phyloP scores from a whole-genome alignment of 2,329 filamentous ascomycete genomes.

The Penicillium psychrosexuale region DNA sequence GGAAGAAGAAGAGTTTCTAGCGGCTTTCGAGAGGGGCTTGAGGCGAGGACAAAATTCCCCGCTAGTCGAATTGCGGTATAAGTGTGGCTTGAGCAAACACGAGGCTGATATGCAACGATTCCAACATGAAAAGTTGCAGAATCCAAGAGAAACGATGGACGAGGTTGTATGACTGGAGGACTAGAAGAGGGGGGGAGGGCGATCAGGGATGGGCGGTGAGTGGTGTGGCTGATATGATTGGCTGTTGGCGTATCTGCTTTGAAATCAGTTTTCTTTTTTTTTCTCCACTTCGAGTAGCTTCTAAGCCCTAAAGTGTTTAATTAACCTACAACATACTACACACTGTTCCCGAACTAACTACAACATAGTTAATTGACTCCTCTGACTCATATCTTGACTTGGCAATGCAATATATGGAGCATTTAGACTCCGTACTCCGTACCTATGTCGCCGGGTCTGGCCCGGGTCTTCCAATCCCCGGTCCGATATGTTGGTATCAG shows the following conservation, averaged over 20 bases:
- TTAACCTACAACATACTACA: too few species aligned
- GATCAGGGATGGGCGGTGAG: conserved; percentile 13
- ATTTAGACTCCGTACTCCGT: background rate
- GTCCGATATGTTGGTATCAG: background rate
- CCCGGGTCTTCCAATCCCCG: background rate
- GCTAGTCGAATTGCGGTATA: conserved; percentile 7
- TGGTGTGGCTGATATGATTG: conserved; percentile 7
- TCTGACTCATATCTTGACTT: background rate
- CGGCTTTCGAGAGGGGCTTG: conserved; percentile 13
- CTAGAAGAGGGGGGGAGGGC: conserved; percentile 6
- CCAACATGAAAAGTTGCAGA: background rate
- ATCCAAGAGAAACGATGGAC: conserved; percentile 5
- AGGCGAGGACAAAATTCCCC: conserved; percentile 11
- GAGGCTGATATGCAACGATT: conserved; percentile 1
- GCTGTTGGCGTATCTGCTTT: background rate
- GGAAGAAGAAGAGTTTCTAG: conserved; percentile 11
- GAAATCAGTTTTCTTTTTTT: conserved; percentile 1
- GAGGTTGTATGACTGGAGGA: conserved; percentile 1
- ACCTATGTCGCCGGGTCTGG: background rate
- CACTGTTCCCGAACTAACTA: background rate
- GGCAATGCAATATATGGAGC: background rate
- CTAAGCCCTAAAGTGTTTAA: background rate
- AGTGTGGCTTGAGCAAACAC: conserved; percentile 5
- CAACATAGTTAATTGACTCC: background rate
- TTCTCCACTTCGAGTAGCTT: background rate